Conservation (phyloP, 31 red algal species). For the Asparagopsis taxiformis region DNA sequence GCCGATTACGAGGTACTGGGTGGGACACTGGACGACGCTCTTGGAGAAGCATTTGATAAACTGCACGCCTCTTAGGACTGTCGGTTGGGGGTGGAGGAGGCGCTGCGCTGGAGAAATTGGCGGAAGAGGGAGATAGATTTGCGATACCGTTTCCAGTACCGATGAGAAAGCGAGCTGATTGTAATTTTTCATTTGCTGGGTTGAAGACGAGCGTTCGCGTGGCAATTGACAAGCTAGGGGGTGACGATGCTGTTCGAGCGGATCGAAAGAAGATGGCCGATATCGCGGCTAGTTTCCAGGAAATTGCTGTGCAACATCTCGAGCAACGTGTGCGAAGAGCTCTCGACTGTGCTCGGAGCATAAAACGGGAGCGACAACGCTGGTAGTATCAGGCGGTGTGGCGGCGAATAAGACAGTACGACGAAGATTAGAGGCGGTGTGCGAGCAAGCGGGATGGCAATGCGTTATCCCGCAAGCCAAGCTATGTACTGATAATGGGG, state of each 20-base stretch:
- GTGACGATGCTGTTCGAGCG: slow-evolving; percentile 24
- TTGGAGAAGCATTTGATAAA: slow-evolving; percentile 99
- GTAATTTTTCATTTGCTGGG: slow-evolving; percentile 97
- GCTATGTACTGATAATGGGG: slow-evolving; percentile 78
- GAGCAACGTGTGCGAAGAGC: slow-evolving; percentile 67
- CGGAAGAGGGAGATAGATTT: slow-evolving; percentile 38
- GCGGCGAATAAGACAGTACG: too few species aligned
- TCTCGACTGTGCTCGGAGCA: slow-evolving; percentile 55
- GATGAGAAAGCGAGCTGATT: slow-evolving; percentile 70
- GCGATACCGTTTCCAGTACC: slow-evolving; percentile 81
- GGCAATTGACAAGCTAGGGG: slow-evolving; percentile 53
- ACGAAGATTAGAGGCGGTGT: too few species aligned
- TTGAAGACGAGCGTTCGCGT: slow-evolving; percentile 89
- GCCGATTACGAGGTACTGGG: slow-evolving; percentile 86
- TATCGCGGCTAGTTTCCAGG: slow-evolving; percentile 95
- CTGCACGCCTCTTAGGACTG: slow-evolving; percentile 81
- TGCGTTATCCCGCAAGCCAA: too few species aligned
- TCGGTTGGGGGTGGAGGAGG: slow-evolving; percentile 80
- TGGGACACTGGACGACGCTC: slow-evolving; percentile 92
- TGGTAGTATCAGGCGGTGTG: too few species aligned
- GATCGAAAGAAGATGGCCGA: slow-evolving; percentile 46
- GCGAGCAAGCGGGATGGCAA: too few species aligned
- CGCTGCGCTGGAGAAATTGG: slow-evolving; percentile 79
- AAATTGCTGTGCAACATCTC: slow-evolving; percentile 80
- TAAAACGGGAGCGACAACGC: too few species aligned